These are phyloP conservation scores for Neurospora intermedia DNA, from an alignment of 495 filamentous ascomycete genomes.

Conservation along the genomic window DNA sequence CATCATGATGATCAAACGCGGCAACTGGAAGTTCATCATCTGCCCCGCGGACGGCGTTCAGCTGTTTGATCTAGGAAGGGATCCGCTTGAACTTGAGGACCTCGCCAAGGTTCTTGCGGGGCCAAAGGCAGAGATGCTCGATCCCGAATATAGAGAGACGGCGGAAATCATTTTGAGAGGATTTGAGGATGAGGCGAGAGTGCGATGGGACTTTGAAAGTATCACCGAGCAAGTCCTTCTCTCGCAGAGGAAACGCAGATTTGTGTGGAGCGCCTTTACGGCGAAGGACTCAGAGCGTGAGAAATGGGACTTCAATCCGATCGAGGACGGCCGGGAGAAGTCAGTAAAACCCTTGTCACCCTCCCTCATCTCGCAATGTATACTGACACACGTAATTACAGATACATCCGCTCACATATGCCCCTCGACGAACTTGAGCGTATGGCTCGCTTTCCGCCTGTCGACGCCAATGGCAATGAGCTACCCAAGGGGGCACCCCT, in stretches of 20 bases:
- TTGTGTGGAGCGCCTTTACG: constrained; percentile 64
- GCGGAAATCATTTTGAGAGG: constrained; percentile 37
- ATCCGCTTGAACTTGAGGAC: constrained; percentile 66
- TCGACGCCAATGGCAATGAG: constrained; percentile 47
- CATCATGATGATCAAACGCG: constrained; percentile 82
- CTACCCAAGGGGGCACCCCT: constrained; percentile 19
- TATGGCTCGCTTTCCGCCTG: constrained; percentile 51
- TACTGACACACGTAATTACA: constrained; percentile 8
- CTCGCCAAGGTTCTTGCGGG: constrained; percentile 40
- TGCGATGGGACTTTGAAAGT: constrained; percentile 61
- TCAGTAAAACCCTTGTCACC: constrained; percentile 25
- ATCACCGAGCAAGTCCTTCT: constrained; percentile 59
- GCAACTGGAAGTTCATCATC: constrained; percentile 72
- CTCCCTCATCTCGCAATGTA: background rate
- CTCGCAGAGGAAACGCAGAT: constrained; percentile 58
- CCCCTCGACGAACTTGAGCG: constrained; percentile 60
- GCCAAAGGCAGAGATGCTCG: background rate
- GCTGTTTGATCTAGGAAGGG: constrained; percentile 61
- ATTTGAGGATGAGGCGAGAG: constrained; percentile 55
- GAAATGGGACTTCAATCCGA: constrained; percentile 67
- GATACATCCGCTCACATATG: constrained; percentile 58
- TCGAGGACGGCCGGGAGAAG: constrained; percentile 60
- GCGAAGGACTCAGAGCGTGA: constrained; percentile 10
- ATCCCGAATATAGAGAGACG: constrained; percentile 18
- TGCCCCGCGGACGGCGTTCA: constrained; percentile 71